Evolutionary conservation across 352 stramenopile genomes (phyloP).

Genomic region (Pythium sukuiense): DNA sequence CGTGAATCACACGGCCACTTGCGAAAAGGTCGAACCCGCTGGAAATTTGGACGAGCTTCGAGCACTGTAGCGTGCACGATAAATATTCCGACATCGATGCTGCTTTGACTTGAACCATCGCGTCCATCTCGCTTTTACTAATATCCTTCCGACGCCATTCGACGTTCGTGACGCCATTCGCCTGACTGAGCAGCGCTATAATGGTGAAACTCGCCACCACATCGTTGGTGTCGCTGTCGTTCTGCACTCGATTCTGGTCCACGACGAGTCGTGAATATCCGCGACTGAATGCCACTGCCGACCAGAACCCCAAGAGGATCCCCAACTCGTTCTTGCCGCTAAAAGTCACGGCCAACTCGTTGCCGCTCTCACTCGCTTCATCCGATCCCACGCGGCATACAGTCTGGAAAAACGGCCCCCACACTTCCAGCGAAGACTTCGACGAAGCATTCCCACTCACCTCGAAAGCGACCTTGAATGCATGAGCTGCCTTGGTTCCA

Average conservation of each 20-base stretch:
- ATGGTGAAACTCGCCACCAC: slow-evolving; percentile 7
- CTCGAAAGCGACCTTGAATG: slow-evolving; percentile 6
- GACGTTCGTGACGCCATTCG: not conserved
- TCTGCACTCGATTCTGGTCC: not conserved
- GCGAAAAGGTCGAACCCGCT: not conserved
- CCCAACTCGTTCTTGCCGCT: not conserved
- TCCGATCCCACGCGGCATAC: slow-evolving; percentile 8
- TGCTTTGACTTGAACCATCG: slow-evolving; percentile 4
- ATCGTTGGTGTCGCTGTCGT: not conserved
- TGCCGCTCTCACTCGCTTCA: not conserved
- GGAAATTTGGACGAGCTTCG: not conserved
- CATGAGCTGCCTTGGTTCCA: not conserved
- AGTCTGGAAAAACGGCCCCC: slow-evolving; percentile 8
- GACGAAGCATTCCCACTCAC: not conserved
- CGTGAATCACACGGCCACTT: not conserved
- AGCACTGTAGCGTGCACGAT: not conserved
- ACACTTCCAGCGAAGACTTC: not conserved
- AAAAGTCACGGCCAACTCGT: slow-evolving; percentile 11
- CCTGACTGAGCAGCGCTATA: slow-evolving; percentile 2
- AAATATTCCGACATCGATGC: not conserved
- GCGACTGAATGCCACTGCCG: slow-evolving; percentile 14
- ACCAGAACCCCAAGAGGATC: slow-evolving; percentile 9
- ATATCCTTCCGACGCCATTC: slow-evolving; percentile 3
- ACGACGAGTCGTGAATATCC: slow-evolving; percentile 15
- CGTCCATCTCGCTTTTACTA: not conserved